Evolutionary conservation across 345 rosid species (phyloP).

Genomic region (Erysimum cheiranthoides): DNA sequence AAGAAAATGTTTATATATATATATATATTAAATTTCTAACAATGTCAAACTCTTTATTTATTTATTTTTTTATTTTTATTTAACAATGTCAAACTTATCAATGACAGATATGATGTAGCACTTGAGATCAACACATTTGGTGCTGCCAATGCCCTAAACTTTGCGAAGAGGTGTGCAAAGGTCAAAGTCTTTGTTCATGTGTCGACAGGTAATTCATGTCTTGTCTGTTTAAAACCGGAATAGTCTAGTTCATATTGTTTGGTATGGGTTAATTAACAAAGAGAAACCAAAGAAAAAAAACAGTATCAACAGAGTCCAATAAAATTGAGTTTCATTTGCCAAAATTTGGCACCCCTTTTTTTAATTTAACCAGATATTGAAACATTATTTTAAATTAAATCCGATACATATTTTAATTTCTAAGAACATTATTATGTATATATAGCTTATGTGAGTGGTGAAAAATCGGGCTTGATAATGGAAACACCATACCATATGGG

Average conservation of each 20-base stretch:
- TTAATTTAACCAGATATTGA: no score
- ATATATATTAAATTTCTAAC: background rate
- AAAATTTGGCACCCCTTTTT: no score
- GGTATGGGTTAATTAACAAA: background rate
- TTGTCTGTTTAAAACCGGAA: background rate
- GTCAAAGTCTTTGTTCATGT: constrained; percentile 58
- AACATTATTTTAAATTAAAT: background rate
- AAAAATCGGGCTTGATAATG: constrained; percentile 57
- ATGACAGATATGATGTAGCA: constrained; percentile 54
- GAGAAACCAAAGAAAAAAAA: no score
- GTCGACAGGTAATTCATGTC: constrained; percentile 59
- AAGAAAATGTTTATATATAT: no score
- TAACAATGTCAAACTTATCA: background rate
- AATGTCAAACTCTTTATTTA: background rate
- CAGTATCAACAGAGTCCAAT: no score
- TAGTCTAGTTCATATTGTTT: background rate
- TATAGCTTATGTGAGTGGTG: constrained; percentile 83
- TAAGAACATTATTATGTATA: background rate
- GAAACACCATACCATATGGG: constrained; percentile 60
- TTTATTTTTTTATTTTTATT: no score
- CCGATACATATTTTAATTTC: background rate
- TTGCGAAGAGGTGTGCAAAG: constrained; percentile 59
- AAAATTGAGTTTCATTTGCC: no score
- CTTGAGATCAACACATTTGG: constrained; percentile 62
- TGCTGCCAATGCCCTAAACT: constrained; percentile 52